Evolutionary conservation across 768 basidiomycete genomes (phyloP).

Genomic region (Tricholoma sp.): DNA sequence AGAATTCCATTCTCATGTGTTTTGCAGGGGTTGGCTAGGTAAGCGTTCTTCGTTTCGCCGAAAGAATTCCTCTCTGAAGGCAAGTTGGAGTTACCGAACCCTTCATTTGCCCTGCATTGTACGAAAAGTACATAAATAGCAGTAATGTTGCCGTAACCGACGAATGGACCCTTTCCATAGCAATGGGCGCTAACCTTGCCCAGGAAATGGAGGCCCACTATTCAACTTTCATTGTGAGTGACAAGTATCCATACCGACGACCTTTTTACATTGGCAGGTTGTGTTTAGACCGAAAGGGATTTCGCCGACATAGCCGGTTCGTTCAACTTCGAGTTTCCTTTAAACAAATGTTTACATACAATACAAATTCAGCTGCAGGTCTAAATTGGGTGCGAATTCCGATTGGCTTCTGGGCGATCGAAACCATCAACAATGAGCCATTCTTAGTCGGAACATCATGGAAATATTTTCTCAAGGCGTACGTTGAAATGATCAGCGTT

Average conservation of each 20-base stretch:
- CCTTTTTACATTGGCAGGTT: background rate
- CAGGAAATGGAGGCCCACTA: conserved; percentile 66
- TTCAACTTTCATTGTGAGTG: conserved; percentile 65
- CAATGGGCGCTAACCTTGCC: conserved; percentile 43
- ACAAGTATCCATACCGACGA: background rate
- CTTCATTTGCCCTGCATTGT: conserved; percentile 52
- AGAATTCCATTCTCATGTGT: background rate
- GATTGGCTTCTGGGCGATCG: conserved; percentile 83
- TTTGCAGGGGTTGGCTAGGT: conserved; percentile 42
- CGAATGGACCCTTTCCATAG: conserved; percentile 61
- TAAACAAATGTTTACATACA: conserved; percentile 57
- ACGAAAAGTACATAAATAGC: conserved; percentile 48
- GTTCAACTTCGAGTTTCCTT: background rate
- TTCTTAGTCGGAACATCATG: conserved; percentile 71
- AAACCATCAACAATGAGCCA: conserved; percentile 69
- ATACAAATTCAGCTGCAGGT: conserved; percentile 57
- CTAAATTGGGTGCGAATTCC: conserved; percentile 82
- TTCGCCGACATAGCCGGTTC: conserved; percentile 63
- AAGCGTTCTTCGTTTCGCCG: background rate
- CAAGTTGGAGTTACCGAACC: conserved; percentile 67
- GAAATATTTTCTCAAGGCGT: conserved; percentile 51
- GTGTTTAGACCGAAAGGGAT: conserved; percentile 65
- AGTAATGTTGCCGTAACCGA: conserved; percentile 32
- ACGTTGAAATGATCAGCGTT: conserved; percentile 4
- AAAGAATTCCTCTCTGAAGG: conserved; percentile 46